phyloP scores from a whole-genome alignment of 305 asterid species.

The Coffea humblotiana region DNA sequence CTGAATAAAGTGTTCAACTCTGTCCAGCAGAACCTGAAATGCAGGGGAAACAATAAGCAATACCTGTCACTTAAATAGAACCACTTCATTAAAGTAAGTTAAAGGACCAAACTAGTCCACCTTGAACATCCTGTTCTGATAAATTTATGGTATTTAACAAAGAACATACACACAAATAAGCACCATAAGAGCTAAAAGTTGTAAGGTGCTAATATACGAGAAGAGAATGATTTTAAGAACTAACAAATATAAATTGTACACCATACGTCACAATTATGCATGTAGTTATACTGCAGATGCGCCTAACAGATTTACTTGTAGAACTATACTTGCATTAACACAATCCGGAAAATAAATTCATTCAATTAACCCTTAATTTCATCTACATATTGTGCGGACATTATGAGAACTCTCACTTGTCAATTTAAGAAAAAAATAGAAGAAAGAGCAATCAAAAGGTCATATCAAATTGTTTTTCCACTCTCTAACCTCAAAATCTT shows the following conservation, averaged over 20 bases:
- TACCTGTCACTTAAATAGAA: background rate
- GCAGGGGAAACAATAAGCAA: background rate
- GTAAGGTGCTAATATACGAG: background rate
- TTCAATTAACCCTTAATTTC: too few species aligned
- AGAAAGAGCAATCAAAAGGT: background rate
- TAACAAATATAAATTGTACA: background rate
- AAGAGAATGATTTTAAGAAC: background rate
- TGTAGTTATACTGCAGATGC: background rate
- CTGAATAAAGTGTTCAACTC: conserved; percentile 88
- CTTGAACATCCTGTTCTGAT: background rate
- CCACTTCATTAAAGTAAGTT: background rate
- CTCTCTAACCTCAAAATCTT: background rate
- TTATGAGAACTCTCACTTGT: background rate
- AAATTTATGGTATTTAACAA: background rate
- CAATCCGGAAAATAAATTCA: too few species aligned
- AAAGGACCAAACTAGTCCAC: background rate
- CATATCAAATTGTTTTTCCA: background rate
- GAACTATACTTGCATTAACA: background rate
- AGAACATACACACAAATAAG: background rate
- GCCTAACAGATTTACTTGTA: background rate
- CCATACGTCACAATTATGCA: background rate
- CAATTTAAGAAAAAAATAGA: background rate
- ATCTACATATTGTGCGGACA: too few species aligned
- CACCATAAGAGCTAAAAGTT: background rate
- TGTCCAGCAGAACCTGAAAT: conserved; percentile 74